A percentile compares a stretch with the other conserved stretches of the same genome.
Evolutionary conservation across 1,139 yeast species (phyloP).

Genomic region (Diutina sp.): DNA sequence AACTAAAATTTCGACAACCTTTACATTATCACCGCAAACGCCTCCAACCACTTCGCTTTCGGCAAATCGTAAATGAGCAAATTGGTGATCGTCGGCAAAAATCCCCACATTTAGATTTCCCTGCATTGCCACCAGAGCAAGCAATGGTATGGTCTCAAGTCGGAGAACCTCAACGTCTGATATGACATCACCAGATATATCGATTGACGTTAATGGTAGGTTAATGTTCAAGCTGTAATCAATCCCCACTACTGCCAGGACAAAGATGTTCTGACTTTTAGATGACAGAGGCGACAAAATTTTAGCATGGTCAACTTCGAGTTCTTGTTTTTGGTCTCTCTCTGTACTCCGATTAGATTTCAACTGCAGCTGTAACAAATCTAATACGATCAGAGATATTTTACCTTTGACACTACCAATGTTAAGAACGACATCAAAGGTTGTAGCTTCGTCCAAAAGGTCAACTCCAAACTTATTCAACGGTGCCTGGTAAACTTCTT

Average conservation of each 20-base stretch:
- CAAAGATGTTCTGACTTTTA: neutral
- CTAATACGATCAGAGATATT: constrained; percentile 11
- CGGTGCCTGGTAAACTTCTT: constrained; percentile 6
- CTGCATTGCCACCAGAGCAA: neutral
- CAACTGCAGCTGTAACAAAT: constrained; percentile 4
- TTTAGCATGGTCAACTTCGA: neutral
- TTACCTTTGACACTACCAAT: constrained; percentile 14
- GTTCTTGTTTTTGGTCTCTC: neutral
- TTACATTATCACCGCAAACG: neutral
- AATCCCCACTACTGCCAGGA: neutral
- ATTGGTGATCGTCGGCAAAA: neutral
- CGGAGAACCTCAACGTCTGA: neutral
- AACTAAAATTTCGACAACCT: neutral
- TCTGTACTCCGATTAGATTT: neutral
- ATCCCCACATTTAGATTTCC: neutral
- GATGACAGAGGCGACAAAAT: neutral
- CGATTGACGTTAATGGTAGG: neutral
- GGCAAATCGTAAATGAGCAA: neutral
- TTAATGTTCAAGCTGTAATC: neutral
- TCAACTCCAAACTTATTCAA: constrained; percentile 6
- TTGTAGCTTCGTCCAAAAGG: constrained; percentile 5
- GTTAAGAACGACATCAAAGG: constrained; percentile 10
- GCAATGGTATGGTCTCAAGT: neutral
- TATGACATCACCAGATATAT: neutral
- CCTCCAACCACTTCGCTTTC: neutral